Base-by-base conservation (phyloP, 768 basidiomycete genomes). In the Cystobasidium onofrii region DNA sequence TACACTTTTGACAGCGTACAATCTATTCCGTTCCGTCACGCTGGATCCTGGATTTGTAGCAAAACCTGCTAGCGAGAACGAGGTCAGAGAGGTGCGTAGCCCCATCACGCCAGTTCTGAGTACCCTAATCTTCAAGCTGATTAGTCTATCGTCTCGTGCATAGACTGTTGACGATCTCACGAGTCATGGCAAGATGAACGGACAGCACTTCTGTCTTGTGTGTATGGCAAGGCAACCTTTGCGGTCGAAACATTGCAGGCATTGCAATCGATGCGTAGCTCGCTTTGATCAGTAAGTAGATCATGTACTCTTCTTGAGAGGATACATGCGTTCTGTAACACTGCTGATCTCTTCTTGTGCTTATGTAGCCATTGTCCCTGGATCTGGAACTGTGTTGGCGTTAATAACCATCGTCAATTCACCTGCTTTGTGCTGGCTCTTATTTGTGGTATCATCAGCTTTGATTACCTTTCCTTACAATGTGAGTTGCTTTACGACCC, bases 311-410 rank as follows among this genome's bases (percentile, higher is more conserved):
- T n/a, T n/a, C n/a, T n/a, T n/a, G n/a, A n/a, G n/a, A n/a, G n/a
- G n/a, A n/a, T n/a, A n/a, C n/a, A n/a, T n/a, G n/a, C n/a, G n/a
- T n/a, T n/a, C n/a, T n/a, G n/a, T n/a, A n/a, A n/a, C n/a, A n/a
- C n/a, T n/a, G n/a, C n/a, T n/a, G n/a, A n/a, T n/a, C n/a, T n/a
- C n/a, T n/a, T n/a, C n/a, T n/a, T n/a, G n/a, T n/a, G n/a, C n/a
- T n/a, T n/a, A n/a, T 67, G 9, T 60, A 95, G 93, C 78, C 94
- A 99, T 78, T 98, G 96, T 77, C 96, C 95, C 0, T 99, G 96
- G 96, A 88, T 97, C 18, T 99, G 94, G 94, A 98, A 98, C 82
- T 97, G 95, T 80, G 92, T 98, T 64, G 96, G 96, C 25, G 84
- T 87, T 46, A 89, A 90, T 77, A 99, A 98, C 78, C 96, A 98